These are phyloP conservation scores for Iris macrosiphon DNA, from an alignment of 106 monocot species.

Conservation along the genomic window DNA sequence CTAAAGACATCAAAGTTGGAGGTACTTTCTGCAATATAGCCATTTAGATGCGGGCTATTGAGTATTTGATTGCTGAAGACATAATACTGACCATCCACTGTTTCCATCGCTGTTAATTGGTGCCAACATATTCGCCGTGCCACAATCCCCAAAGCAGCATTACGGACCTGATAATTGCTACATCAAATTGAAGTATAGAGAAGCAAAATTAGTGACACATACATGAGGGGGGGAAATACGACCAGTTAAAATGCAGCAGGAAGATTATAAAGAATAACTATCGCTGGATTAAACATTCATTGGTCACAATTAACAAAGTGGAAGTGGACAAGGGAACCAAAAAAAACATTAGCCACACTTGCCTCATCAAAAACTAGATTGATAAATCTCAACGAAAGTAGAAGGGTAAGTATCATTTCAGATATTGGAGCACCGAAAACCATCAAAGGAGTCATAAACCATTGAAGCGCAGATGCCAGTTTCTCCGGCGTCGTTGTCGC, in stretches of 20 bases:
- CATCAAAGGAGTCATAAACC: slow-evolving; percentile 84
- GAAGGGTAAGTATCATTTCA: slow-evolving; percentile 89
- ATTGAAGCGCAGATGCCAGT: slow-evolving; percentile 81
- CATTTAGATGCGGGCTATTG: too few relatives aligned
- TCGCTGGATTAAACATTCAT: too few relatives aligned
- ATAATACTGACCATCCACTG: slow-evolving; percentile 65
- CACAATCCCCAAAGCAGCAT: slow-evolving; percentile 81
- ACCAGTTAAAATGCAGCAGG: background rate
- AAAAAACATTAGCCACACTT: slow-evolving; percentile 14
- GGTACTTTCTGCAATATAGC: too few relatives aligned
- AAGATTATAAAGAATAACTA: too few relatives aligned
- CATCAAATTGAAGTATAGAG: background rate
- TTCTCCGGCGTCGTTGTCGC: slow-evolving; percentile 95
- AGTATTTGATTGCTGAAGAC: too few relatives aligned
- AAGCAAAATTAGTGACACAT: background rate
- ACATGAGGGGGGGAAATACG: background rate
- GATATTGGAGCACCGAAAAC: slow-evolving; percentile 71
- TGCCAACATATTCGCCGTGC: slow-evolving; percentile 86
- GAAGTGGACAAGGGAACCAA: background rate
- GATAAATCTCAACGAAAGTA: slow-evolving; percentile 98
- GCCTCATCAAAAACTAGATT: slow-evolving; percentile 97
- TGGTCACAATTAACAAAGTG: too few relatives aligned
- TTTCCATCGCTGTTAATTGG: slow-evolving; percentile 66
- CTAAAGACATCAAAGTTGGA: too few relatives aligned
- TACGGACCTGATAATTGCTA: slow-evolving; percentile 58